Conservation (phyloP, 2,329 filamentous ascomycete genomes). For the Cladosporium sp. region DNA sequence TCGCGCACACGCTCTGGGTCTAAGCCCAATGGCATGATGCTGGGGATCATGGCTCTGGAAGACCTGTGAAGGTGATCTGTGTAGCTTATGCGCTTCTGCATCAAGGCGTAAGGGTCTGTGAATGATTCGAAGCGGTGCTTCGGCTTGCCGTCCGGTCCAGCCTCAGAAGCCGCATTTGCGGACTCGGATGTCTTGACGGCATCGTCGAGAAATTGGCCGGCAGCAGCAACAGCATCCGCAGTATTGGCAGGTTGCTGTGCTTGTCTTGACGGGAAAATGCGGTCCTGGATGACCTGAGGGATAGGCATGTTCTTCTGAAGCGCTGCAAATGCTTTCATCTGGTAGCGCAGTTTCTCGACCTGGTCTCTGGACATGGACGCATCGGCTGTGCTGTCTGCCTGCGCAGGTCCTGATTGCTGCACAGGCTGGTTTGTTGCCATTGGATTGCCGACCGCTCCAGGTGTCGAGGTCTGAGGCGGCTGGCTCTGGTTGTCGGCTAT, state of each 20-base stretch:
- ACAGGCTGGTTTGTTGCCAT: conserved; percentile 9
- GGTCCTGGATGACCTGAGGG: conserved; percentile 75
- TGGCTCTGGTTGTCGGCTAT: conserved; percentile 33
- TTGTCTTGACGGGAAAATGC: conserved; percentile 74
- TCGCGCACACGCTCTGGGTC: conserved; percentile 84
- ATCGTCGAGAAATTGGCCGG: conserved; percentile 55
- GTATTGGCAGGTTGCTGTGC: conserved; percentile 51
- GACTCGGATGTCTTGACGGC: conserved; percentile 45
- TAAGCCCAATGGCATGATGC: conserved; percentile 84
- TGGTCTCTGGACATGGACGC: conserved; percentile 69
- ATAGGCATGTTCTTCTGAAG: conserved; percentile 85
- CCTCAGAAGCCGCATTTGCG: conserved; percentile 44
- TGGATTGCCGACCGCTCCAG: conserved; percentile 15
- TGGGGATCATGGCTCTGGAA: conserved; percentile 78
- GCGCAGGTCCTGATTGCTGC: conserved; percentile 15
- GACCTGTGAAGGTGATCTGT: conserved; percentile 74
- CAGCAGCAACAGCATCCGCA: conserved; percentile 45
- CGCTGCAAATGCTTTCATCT: conserved; percentile 89
- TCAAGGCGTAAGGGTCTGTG: conserved; percentile 68
- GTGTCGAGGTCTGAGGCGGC: conserved; percentile 26
- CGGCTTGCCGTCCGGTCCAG: conserved; percentile 35
- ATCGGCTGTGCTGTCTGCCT: conserved; percentile 22
- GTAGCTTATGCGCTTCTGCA: conserved; percentile 68
- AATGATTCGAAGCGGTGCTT: conserved; percentile 68
- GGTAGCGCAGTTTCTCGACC: conserved; percentile 73